Percentiles rank a stretch among this genome's conserved stretches.
These are phyloP conservation scores for Zalaria sp. DNA, from an alignment of 2,329 filamentous ascomycete genomes.

Conservation along the genomic window DNA sequence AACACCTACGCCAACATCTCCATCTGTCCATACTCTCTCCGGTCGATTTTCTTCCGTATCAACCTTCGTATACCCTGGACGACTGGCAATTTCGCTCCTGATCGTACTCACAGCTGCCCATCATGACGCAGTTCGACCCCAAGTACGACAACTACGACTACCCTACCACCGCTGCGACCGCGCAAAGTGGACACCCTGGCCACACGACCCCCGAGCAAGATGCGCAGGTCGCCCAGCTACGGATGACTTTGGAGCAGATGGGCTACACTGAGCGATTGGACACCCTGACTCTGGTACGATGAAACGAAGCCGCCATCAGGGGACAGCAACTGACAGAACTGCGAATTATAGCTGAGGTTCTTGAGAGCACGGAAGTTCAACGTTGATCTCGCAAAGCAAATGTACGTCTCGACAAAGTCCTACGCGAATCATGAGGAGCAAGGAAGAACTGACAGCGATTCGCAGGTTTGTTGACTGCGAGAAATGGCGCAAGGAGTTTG, in stretches of 20 bases:
- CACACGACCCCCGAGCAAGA: conserved; percentile 77
- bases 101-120: not conserved
- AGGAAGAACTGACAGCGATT: not conserved
- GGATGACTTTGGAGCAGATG: conserved; percentile 67
- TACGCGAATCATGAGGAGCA: not conserved
- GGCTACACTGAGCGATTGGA: conserved; percentile 77
- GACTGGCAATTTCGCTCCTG: too few species aligned
- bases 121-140: conserved; percentile 42
- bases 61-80: too few species aligned
- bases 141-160: conserved; percentile 97
- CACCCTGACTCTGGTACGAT: conserved; percentile 70
- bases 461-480: conserved; percentile 79
- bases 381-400: conserved; percentile 67
- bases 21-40: not conserved
- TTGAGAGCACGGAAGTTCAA: conserved; percentile 92
- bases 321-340: not conserved
- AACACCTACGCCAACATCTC: conserved; percentile 16
- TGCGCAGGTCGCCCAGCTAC: conserved; percentile 76
- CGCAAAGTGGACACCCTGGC: conserved; percentile 69
- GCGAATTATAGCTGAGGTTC: conserved; percentile 55
- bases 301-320: not conserved
- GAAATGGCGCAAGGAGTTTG: conserved; percentile 78
- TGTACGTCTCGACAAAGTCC: conserved; percentile 44
- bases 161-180: conserved; percentile 60
- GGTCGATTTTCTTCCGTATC: too few species aligned